These are phyloP conservation scores for Termitomyces titanicus DNA, from an alignment of 768 basidiomycete species.

Conservation along the genomic window DNA sequence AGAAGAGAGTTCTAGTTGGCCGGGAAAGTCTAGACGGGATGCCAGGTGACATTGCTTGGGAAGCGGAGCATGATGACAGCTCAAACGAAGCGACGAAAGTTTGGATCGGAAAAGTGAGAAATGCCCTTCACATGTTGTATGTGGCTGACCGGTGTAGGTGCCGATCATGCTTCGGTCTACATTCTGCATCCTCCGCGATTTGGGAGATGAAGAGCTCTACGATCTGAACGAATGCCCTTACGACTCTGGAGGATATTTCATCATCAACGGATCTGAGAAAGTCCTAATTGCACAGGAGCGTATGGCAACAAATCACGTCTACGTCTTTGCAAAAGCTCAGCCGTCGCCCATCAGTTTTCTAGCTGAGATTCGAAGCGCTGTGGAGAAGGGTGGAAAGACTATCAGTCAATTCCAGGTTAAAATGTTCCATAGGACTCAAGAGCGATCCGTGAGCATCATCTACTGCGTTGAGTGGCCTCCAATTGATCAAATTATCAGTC, in stretches of 20 bases:
- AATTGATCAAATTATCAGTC: conserved; percentile 40
- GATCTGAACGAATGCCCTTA: conserved; percentile 98
- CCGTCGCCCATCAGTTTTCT: conserved; percentile 95
- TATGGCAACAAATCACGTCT: conserved; percentile 99
- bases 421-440: conserved; percentile 88
- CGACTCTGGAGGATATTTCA: conserved; percentile 98
- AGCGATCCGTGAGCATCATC: conserved; percentile 69
- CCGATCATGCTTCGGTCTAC: conserved; percentile 97
- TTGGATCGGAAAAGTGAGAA: conserved; percentile 88
- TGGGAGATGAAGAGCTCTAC: conserved; percentile 78
- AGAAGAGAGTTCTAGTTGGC: conserved; percentile 76
- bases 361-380: conserved; percentile 95
- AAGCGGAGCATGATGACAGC: conserved; percentile 62
- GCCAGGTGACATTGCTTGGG: conserved; percentile 79
- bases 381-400: conserved; percentile 97
- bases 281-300: conserved; percentile 99
- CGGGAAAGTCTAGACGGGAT: conserved; percentile 77
- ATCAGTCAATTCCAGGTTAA: conserved; percentile 98
- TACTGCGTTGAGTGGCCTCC: not conserved
- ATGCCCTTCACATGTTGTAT: not conserved
- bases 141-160: conserved; percentile 48
- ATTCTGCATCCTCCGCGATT: conserved; percentile 85
- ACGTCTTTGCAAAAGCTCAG: conserved; percentile 97
- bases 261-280: conserved; percentile 99
- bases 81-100: conserved; percentile 75